Evolutionary conservation across 2,329 filamentous ascomycete species (phyloP).

Genomic region (Colletotrichum cuscutae): DNA sequence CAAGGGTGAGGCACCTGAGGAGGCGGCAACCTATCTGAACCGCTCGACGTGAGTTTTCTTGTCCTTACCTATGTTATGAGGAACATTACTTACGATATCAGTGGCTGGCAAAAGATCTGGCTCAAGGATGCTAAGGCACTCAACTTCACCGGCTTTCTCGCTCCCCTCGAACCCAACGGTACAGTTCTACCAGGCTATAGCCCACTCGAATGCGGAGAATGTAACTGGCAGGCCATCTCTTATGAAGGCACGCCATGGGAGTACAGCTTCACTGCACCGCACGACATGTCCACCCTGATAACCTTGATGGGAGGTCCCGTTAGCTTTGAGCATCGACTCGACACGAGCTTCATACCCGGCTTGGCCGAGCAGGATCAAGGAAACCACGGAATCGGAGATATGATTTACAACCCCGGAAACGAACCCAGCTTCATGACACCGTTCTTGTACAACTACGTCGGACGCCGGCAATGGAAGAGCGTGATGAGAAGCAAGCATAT

Average conservation of each 20-base stretch:
- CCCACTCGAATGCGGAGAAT: conserved; percentile 61
- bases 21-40: conserved; percentile 61
- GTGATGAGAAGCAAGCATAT: conserved; percentile 60
- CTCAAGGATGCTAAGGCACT: conserved; percentile 56
- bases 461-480: conserved; percentile 58
- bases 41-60: conserved; percentile 49
- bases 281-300: conserved; percentile 66
- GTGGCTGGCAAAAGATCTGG: conserved; percentile 71
- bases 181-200: conserved; percentile 54
- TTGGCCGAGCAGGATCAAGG: conserved; percentile 60
- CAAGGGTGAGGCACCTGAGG: conserved; percentile 58
- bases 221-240: conserved; percentile 64
- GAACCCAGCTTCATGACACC: conserved; percentile 66
- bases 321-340: conserved; percentile 59
- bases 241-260: conserved; percentile 60
- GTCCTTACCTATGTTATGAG: accelerated
- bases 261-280: conserved; percentile 67
- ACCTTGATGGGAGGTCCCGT: conserved; percentile 59
- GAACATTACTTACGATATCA: not conserved
- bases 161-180: conserved; percentile 61
- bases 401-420: conserved; percentile 65
- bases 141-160: conserved; percentile 66
- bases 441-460: conserved; percentile 67
- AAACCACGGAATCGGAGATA: conserved; percentile 52
- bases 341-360: conserved; percentile 48